Evolutionary conservation across 1,284 basidiomycete genomes (phyloP).

Genomic region (Apiotrichum domesticum): DNA sequence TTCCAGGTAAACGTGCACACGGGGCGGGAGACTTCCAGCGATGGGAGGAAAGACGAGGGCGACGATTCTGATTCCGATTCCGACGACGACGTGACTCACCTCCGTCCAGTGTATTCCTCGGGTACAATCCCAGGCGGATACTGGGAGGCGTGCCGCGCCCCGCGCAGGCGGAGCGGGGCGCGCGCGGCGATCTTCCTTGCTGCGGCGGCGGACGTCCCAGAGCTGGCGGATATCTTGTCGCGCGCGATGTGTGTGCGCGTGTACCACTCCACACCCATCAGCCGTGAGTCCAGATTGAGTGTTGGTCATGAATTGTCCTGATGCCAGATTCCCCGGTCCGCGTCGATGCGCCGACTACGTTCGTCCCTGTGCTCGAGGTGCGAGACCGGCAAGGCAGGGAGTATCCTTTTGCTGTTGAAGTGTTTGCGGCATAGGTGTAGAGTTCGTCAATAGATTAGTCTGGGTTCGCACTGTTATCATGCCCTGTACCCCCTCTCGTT

Average conservation of each 20-base stretch:
- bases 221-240: constrained; percentile 4
- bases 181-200: constrained; percentile 23
- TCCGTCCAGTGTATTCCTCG: constrained; percentile 7
- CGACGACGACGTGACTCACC: constrained; percentile 13
- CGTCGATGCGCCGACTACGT: not conserved
- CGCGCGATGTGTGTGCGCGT: constrained; percentile 20
- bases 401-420: constrained; percentile 9
- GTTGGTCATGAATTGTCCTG: not conserved
- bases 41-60: not conserved
- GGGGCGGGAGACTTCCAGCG: constrained; percentile 22
- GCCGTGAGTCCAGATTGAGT: too few species aligned
- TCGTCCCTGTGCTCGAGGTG: constrained; percentile 7
- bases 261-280: constrained; percentile 15
- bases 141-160: constrained; percentile 23
- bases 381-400: not conserved
- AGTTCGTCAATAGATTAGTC: too few species aligned
- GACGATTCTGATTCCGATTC: not conserved
- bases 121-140: constrained; percentile 4
- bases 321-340: too few species aligned
- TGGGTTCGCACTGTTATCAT: too few species aligned
- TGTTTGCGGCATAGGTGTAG: constrained; percentile 1
- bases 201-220: constrained; percentile 1
- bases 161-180: constrained; percentile 11
- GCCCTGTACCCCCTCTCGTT: too few species aligned
- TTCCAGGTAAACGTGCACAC: constrained; percentile 49